Evolutionary conservation across 805 yeast species (phyloP).

Genomic region (Yamadazyma phyllophila): DNA sequence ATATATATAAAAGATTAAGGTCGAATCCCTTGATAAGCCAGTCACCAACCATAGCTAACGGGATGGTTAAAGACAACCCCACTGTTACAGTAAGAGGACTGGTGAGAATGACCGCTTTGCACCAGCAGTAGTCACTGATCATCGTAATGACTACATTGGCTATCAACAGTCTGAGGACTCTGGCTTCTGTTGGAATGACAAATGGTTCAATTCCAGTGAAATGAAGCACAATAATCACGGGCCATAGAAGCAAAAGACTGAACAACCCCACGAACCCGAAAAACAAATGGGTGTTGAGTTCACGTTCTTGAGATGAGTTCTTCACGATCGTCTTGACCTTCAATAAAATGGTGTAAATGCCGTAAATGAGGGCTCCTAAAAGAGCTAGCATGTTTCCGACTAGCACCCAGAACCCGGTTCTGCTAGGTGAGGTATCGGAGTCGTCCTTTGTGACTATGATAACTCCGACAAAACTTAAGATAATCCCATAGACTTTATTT

Average conservation of each 20-base stretch:
- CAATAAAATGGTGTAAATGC: conserved; percentile 81
- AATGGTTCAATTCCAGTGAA: conserved; percentile 64
- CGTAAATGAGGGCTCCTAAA: conserved; percentile 85
- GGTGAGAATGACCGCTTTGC: conserved; percentile 87
- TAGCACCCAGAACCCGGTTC: conserved; percentile 27
- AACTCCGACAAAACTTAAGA: conserved; percentile 76
- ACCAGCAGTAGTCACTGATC: conserved; percentile 92
- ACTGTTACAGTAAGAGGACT: conserved; percentile 95
- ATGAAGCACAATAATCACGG: conserved; percentile 67
- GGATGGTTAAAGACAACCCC: conserved; percentile 90
- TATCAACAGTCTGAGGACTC: conserved; percentile 52
- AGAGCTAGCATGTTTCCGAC: conserved; percentile 81
- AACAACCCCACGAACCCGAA: conserved; percentile 94
- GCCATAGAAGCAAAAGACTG: conserved; percentile 77
- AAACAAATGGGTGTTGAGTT: conserved; percentile 80
- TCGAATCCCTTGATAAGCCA: conserved; percentile 64
- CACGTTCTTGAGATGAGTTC: conserved; percentile 57
- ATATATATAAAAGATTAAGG: conserved; percentile 59
- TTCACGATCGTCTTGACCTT: conserved; percentile 57
- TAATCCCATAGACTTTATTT: conserved; percentile 65
- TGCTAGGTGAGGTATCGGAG: conserved; percentile 32
- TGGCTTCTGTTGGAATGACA: conserved; percentile 59
- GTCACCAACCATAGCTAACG: conserved; percentile 92
- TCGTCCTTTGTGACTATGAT: conserved; percentile 76
- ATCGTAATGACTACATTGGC: conserved; percentile 77